phyloP scores from a whole-genome alignment of 257 asterid species.

The Linaria vulgaris region DNA sequence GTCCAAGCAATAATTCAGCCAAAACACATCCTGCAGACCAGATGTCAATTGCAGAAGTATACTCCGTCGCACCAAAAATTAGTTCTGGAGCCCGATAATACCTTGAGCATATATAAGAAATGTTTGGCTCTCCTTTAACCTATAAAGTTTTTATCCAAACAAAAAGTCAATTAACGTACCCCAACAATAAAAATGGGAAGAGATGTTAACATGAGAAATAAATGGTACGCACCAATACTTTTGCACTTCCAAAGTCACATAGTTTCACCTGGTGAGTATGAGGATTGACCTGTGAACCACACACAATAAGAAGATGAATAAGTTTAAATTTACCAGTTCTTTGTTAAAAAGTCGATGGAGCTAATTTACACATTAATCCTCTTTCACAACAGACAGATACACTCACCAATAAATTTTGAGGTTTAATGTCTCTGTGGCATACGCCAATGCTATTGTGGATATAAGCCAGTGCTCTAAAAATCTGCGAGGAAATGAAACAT shows the following conservation, averaged over 20 bases:
- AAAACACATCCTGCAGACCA: constrained; percentile 67
- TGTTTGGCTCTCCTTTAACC: constrained; percentile 69
- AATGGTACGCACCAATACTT: constrained; percentile 57
- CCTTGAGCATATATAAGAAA: constrained; percentile 61
- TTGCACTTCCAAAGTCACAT: constrained; percentile 98
- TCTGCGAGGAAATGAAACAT: constrained; percentile 35
- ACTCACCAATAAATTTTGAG: constrained; percentile 75
- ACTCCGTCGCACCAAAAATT: constrained; percentile 63
- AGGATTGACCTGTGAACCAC: constrained; percentile 70
- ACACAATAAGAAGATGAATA: background rate
- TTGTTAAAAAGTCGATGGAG: background rate
- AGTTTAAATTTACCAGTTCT: background rate
- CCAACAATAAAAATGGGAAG: background rate
- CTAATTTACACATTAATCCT: background rate
- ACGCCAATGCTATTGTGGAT: constrained; percentile 80
- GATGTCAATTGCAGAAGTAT: constrained; percentile 59
- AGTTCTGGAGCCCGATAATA: constrained; percentile 63
- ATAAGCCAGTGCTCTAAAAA: constrained; percentile 69
- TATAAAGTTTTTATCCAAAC: constrained; percentile 20
- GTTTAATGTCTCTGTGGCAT: constrained; percentile 90
- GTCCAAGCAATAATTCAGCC: constrained; percentile 59
- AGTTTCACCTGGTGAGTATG: constrained; percentile 81
- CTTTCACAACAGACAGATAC: constrained; percentile 2
- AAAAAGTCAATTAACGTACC: constrained; percentile 3
- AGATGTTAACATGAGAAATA: background rate